Evolutionary conservation across 495 filamentous ascomycete species (phyloP).

Genomic region (Echria macrotheca): DNA sequence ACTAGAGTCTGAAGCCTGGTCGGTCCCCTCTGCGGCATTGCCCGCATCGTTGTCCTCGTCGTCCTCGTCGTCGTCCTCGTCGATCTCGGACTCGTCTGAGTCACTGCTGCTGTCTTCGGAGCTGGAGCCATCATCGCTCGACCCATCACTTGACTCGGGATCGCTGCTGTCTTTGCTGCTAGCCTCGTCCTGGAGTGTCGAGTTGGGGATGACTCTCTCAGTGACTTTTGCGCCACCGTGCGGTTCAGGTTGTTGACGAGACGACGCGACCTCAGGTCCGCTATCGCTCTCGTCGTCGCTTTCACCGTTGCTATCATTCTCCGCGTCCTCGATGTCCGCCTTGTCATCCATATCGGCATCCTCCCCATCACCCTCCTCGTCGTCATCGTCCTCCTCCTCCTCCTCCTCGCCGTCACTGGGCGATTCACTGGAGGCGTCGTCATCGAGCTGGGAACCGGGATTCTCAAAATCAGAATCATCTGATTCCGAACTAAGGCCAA

Average conservation of each 20-base stretch:
- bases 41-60: constrained; percentile 7
- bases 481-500: no score
- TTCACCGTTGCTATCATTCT: constrained; percentile 15
- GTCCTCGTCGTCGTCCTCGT: not conserved
- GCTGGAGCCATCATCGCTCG: no score
- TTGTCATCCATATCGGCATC: not conserved
- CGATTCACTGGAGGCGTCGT: no score
- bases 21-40: constrained; percentile 1
- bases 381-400: not conserved
- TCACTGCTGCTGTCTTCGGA: constrained; percentile 10
- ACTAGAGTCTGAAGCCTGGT: not conserved
- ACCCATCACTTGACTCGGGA: no score
- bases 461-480: no score
- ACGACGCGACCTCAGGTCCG: constrained; percentile 17
- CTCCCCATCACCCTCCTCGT: constrained; percentile 8
- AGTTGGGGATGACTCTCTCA: not conserved
- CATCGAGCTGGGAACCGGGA: no score
- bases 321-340: constrained; percentile 3
- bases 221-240: not conserved
- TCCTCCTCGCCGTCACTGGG: not conserved
- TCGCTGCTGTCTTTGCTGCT: constrained; percentile 5
- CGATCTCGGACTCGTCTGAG: constrained; percentile 5
- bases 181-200: constrained; percentile 5
- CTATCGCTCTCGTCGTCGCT: constrained; percentile 16
- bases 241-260: not conserved